Conservation (phyloP, 495 filamentous ascomycete species). For the Chlorociboria aeruginascens region DNA sequence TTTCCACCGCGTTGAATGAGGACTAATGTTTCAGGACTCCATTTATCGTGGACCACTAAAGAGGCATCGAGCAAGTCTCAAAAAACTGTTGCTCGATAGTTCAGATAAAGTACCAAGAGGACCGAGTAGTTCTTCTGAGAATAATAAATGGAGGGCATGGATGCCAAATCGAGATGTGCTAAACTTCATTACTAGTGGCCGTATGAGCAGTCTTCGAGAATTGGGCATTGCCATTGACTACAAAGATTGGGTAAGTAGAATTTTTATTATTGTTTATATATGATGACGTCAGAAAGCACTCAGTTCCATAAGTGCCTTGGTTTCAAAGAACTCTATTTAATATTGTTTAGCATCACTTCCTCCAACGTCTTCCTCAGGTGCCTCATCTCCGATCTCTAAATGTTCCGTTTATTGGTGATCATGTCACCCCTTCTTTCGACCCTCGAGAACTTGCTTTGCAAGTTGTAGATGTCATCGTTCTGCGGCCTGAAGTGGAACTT, state of each 20-base stretch:
- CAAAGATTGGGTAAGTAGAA: slow-evolving; percentile 68
- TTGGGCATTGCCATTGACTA: slow-evolving; percentile 67
- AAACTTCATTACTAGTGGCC: slow-evolving; percentile 68
- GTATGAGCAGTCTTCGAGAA: slow-evolving; percentile 66
- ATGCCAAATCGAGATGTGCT: slow-evolving; percentile 63
- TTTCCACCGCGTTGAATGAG: neutral
- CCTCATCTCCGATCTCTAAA: slow-evolving; percentile 68
- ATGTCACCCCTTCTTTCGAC: slow-evolving; percentile 43
- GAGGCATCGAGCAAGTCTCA: slow-evolving; percentile 60
- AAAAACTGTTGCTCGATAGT: slow-evolving; percentile 69
- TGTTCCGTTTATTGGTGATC: slow-evolving; percentile 60
- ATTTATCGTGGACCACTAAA: slow-evolving; percentile 68
- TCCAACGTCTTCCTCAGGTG: slow-evolving; percentile 68
- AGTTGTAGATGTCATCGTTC: slow-evolving; percentile 72
- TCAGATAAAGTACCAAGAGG: slow-evolving; percentile 33
- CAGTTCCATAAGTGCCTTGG: neutral
- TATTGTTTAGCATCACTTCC: slow-evolving; percentile 70
- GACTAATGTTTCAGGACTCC: slow-evolving; percentile 29
- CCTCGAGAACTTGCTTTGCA: slow-evolving; percentile 70
- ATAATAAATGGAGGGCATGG: slow-evolving; percentile 57
- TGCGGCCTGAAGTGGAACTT: slow-evolving; percentile 75
- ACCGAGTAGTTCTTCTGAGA: slow-evolving; percentile 24
- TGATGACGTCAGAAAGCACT: no score
- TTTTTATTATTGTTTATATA: neutral
- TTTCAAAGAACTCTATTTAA: slow-evolving; percentile 15